Percentiles rank a stretch among this genome's conserved stretches.
Conservation (phyloP, 1,284 basidiomycete genomes). For the Flammula alnicola region DNA sequence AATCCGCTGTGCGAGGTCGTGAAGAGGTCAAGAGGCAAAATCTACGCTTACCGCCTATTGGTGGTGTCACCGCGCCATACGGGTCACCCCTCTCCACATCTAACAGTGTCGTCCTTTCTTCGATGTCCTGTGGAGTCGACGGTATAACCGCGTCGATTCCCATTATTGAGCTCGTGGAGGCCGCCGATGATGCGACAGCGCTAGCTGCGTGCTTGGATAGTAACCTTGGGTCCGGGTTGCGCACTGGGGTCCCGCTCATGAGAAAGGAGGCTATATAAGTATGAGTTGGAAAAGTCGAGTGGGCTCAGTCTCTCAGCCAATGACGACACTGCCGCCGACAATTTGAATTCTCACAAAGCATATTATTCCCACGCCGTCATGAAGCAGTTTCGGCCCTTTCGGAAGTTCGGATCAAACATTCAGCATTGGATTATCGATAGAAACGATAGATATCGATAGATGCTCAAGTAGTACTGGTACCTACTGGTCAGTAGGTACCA, state of each 20-base stretch:
- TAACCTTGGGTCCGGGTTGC: slow-evolving; percentile 14
- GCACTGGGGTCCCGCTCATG: slow-evolving; percentile 21
- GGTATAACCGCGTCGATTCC: slow-evolving; percentile 35
- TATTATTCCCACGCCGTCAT: too few species aligned
- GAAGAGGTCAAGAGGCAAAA: not conserved
- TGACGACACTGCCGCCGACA: too few species aligned
- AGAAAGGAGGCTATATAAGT: not conserved
- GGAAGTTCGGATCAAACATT: too few species aligned
- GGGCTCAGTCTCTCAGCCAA: too few species aligned
- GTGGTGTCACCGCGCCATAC: slow-evolving; percentile 29
- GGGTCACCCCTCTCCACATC: slow-evolving; percentile 32
- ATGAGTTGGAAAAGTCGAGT: too few species aligned
- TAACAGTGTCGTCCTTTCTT: slow-evolving; percentile 36
- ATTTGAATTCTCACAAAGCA: too few species aligned
- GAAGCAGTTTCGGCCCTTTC: too few species aligned
- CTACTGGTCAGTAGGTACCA: too few species aligned
- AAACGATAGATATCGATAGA: too few species aligned
- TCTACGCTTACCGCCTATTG: slow-evolving; percentile 25
- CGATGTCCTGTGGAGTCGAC: slow-evolving; percentile 19
- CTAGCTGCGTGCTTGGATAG: slow-evolving; percentile 2
- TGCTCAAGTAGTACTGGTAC: too few species aligned
- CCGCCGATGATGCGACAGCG: slow-evolving; percentile 28
- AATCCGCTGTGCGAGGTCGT: not conserved
- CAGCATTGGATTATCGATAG: too few species aligned
- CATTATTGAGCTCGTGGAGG: slow-evolving; percentile 39